A percentile compares a stretch with the other conserved stretches of the same genome.
These are phyloP conservation scores for Ogataea pini DNA, from an alignment of 805 yeast species.

Conservation along the genomic window DNA sequence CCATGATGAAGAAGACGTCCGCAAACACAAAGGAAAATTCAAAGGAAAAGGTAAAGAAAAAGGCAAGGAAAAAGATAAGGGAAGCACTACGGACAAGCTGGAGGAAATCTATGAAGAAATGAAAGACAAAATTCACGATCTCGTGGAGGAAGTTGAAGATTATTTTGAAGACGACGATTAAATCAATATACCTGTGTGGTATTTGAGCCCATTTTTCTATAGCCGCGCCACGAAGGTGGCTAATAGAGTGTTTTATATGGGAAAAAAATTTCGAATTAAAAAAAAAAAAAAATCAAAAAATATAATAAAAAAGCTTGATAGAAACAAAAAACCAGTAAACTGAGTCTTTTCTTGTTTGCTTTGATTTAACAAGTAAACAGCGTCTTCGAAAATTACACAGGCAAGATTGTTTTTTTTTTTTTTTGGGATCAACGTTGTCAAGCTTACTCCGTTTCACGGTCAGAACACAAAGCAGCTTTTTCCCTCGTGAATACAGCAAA, in stretches of 20 bases:
- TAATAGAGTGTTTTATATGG: neutral
- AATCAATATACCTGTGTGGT: neutral
- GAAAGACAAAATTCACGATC: conserved; percentile 27
- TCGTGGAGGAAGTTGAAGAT: conserved; percentile 31
- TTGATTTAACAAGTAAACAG: neutral
- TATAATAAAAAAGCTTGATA: neutral
- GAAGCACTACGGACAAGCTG: conserved; percentile 2
- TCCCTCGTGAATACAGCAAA: neutral
- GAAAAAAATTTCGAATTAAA: neutral
- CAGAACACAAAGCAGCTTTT: neutral
- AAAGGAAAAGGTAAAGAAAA: conserved; percentile 16
- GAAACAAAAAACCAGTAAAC: neutral
- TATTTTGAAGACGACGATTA: conserved; percentile 14
- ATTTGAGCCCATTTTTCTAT: neutral
- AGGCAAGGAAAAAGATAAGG: neutral
- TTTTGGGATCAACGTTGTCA: neutral
- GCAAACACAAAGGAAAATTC: conserved; percentile 20
- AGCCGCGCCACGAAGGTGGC: neutral
- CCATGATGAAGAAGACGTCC: conserved; percentile 19
- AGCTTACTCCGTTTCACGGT: neutral
- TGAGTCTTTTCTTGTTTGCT: neutral
- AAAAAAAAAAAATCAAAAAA: neutral
- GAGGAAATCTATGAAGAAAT: conserved; percentile 22
- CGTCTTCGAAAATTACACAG: too few relatives aligned
- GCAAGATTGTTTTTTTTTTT: too few relatives aligned